Conservation (phyloP, 345 rosid genomes). For the Cardamine chenopodiifolia region DNA sequence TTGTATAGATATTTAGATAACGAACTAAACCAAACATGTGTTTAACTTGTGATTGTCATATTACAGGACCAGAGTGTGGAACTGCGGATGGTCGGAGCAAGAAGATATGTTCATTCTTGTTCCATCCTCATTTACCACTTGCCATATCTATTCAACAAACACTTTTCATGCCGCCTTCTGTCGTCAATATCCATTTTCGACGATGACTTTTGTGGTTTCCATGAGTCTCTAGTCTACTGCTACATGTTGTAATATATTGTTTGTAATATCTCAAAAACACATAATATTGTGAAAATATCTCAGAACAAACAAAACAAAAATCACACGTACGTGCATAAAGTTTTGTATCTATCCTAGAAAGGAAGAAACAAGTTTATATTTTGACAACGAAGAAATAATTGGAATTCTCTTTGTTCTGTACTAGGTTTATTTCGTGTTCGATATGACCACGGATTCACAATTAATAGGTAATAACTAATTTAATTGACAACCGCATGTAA, state of each 20-base stretch:
- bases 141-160: conserved; percentile 89
- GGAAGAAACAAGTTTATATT: background rate
- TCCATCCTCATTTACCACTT: conserved; percentile 90
- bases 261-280: conserved; percentile 10
- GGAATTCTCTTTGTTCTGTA: background rate
- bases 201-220: conserved; percentile 43
- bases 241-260: conserved; percentile 26
- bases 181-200: conserved; percentile 88
- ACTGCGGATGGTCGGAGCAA: conserved; percentile 63
- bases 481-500: no score
- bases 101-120: conserved; percentile 76
- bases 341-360: background rate
- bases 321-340: background rate
- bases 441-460: background rate
- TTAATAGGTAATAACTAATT: no score
- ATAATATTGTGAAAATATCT: background rate
- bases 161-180: conserved; percentile 65
- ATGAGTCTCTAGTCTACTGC: background rate
- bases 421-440: no score
- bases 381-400: background rate
- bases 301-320: background rate
- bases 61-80: conserved; percentile 89
- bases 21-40: background rate
- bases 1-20: no score
- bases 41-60: background rate